Percentiles rank a stretch among this genome's conserved stretches.
These are phyloP conservation scores for Cercospora sp. DNA, from an alignment of 2,329 filamentous ascomycete species.

Conservation along the genomic window DNA sequence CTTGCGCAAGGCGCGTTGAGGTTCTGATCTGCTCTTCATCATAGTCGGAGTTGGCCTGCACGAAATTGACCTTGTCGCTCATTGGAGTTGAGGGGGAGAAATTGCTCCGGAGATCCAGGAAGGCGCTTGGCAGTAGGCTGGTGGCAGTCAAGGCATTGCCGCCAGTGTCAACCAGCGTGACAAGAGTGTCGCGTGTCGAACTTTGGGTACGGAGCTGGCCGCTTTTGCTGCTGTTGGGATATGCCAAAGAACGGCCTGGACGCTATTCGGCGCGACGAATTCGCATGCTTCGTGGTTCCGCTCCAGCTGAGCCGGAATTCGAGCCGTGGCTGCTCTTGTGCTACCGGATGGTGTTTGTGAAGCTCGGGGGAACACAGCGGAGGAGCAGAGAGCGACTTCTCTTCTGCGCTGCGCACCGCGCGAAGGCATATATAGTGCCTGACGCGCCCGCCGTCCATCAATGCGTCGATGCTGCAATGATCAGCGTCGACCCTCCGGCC, in stretches of 20 bases:
- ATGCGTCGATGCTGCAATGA: background rate
- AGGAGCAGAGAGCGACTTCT: no score
- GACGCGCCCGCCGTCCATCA: background rate
- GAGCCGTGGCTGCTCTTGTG: background rate
- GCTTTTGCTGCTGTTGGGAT: background rate
- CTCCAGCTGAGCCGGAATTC: background rate
- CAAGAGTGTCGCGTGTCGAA: background rate
- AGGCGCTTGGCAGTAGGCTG: background rate
- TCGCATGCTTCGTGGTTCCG: background rate
- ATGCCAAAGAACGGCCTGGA: background rate
- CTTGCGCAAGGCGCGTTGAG: constrained; percentile 14
- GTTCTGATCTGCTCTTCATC: constrained; percentile 19
- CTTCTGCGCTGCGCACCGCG: background rate
- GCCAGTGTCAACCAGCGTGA: background rate
- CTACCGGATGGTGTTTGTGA: no score
- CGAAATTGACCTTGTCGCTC: constrained; percentile 20
- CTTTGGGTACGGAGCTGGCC: background rate
- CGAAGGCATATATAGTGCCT: background rate
- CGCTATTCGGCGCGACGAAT: background rate
- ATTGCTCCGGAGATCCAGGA: background rate
- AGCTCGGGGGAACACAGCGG: no score
- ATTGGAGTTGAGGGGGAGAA: background rate
- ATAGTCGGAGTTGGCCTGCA: constrained; percentile 26
- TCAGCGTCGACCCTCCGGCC: background rate
- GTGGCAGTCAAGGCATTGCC: background rate